Evolutionary conservation across 2,329 filamentous ascomycete species (phyloP).

Genomic region (Parafenestella ontariensis): DNA sequence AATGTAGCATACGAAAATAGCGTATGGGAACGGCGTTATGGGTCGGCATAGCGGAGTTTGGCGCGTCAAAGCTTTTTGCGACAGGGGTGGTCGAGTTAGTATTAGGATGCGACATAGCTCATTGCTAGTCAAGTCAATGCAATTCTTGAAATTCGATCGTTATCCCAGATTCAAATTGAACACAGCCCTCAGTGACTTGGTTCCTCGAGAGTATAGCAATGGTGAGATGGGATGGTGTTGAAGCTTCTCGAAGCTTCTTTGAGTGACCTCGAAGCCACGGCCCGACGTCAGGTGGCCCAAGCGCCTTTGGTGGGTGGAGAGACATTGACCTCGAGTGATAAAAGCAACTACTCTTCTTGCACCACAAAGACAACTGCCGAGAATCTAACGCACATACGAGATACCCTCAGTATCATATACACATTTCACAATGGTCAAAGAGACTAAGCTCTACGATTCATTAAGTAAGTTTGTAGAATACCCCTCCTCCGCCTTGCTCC

Average conservation of each 20-base stretch:
- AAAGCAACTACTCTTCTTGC: constrained; percentile 36
- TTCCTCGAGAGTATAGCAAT: constrained; percentile 8
- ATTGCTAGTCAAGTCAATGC: constrained; percentile 28
- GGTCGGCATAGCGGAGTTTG: constrained; percentile 43
- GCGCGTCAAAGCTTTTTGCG: constrained; percentile 36
- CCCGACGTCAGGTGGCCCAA: constrained; percentile 25
- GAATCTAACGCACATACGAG: constrained; percentile 16
- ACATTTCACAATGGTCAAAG: constrained; percentile 77
- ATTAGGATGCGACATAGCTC: constrained; percentile 27
- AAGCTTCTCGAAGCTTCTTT: constrained; percentile 51
- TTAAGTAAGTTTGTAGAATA: constrained; percentile 58
- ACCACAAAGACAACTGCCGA: constrained; percentile 16
- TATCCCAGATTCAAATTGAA: neutral
- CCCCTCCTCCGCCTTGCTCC: constrained; percentile 29
- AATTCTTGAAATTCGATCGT: constrained; percentile 23
- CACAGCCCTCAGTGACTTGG: neutral
- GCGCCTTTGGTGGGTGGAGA: constrained; percentile 38
- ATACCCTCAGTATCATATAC: constrained; percentile 11
- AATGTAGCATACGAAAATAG: constrained; percentile 47
- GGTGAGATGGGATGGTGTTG: constrained; percentile 15
- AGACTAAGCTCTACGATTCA: constrained; percentile 93
- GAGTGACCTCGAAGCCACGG: constrained; percentile 11
- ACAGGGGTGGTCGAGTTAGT: constrained; percentile 32
- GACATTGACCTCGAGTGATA: constrained; percentile 33
- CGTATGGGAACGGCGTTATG: constrained; percentile 42